phyloP scores from a whole-genome alignment of 2,329 filamentous ascomycete species.

The Phaeosphaeriaceae sp. region DNA sequence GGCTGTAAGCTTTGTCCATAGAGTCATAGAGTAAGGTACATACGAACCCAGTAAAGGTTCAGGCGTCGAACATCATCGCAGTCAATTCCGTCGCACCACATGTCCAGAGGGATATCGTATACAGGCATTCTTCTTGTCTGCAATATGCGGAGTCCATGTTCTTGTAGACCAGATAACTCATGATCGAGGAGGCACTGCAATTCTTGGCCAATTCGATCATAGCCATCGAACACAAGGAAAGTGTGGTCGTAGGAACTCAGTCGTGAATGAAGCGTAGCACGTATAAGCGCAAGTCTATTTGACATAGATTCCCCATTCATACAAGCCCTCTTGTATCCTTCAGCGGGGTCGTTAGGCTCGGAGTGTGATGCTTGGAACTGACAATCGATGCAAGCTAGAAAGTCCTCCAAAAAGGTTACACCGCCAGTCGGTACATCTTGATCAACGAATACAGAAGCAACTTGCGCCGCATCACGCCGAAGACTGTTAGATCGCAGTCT shows the following conservation, averaged over 20 bases:
- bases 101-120: neutral
- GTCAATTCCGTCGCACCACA: neutral
- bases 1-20: neutral
- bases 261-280: neutral
- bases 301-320: neutral
- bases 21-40: neutral
- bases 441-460: constrained; percentile 1
- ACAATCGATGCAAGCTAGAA: neutral
- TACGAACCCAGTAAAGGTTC: constrained; percentile 1
- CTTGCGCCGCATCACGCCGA: neutral
- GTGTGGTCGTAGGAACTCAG: neutral
- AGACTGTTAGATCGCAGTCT: neutral
- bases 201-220: neutral
- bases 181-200: neutral
- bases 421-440: neutral
- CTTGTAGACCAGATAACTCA: neutral
- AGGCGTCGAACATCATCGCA: neutral
- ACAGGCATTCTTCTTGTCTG: neutral
- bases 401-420: neutral
- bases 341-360: neutral
- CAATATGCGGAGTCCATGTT: neutral
- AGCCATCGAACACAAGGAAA: constrained; percentile 2
- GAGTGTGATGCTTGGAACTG: neutral
- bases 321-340: neutral
- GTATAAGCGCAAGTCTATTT: neutral